Conservation (phyloP, 192 early-diverging fungal species). For the Backusella morwellensis region DNA sequence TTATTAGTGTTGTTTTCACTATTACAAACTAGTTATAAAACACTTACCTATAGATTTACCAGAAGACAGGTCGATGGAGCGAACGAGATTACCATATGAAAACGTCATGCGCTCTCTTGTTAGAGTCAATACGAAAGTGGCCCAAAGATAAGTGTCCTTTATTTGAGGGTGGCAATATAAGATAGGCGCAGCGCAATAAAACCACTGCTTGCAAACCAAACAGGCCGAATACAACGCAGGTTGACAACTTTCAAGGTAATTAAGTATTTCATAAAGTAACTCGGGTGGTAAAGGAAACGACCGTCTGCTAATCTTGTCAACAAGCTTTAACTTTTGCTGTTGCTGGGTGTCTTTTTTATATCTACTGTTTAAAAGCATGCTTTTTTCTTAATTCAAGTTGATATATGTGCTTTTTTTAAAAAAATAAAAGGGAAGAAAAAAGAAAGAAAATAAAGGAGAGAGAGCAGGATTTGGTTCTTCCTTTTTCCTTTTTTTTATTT, state of each 20-base stretch:
- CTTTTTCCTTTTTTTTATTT: slow-evolving; percentile 7
- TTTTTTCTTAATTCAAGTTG: background rate
- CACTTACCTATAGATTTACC: slow-evolving; percentile 20
- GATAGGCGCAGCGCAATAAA: slow-evolving; percentile 36
- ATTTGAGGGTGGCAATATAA: slow-evolving; percentile 40
- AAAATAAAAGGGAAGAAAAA: background rate
- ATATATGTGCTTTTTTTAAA: background rate
- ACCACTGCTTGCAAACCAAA: slow-evolving; percentile 43
- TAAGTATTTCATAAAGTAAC: slow-evolving; percentile 42
- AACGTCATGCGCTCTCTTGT: slow-evolving; percentile 24
- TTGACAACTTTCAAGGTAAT: slow-evolving; percentile 27
- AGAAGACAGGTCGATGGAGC: slow-evolving; percentile 42
- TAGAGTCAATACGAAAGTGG: slow-evolving; percentile 43
- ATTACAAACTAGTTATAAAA: background rate
- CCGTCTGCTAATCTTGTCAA: background rate
- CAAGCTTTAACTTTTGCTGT: background rate
- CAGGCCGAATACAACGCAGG: slow-evolving; percentile 28
- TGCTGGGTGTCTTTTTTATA: background rate
- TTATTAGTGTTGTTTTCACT: background rate
- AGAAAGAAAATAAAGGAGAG: background rate
- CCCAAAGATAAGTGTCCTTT: slow-evolving; percentile 45
- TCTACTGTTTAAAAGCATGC: slow-evolving; percentile 1
- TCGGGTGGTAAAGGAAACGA: slow-evolving; percentile 40
- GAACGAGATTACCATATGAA: slow-evolving; percentile 39
- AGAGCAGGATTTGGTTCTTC: background rate